Percentiles rank a stretch among this genome's conserved stretches.
Conservation (phyloP, 1,284 basidiomycete species). For the Papiliotrema fonsecae region DNA sequence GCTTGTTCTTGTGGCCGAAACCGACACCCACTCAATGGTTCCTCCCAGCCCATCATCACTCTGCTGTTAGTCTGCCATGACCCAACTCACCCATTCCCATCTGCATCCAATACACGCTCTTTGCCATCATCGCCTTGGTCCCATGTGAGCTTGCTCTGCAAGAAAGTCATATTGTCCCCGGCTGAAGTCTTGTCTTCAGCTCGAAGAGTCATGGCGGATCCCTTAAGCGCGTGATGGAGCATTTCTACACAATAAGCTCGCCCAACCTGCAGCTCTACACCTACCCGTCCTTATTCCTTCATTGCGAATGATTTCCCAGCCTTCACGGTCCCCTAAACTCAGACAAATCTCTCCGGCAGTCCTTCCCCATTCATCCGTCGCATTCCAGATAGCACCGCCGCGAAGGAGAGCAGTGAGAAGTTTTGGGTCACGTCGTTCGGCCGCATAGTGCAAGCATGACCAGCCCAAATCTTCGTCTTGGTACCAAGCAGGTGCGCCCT, state of each 20-base stretch:
- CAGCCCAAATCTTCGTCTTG: conserved; percentile 77
- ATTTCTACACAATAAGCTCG: conserved; percentile 42
- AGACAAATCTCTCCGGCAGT: conserved; percentile 85
- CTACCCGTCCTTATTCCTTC: conserved; percentile 80
- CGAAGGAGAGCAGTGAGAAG: conserved; percentile 65
- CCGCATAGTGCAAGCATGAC: conserved; percentile 83
- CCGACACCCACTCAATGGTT: conserved; percentile 63
- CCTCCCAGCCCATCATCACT: conserved; percentile 98
- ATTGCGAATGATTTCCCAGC: conserved; percentile 72
- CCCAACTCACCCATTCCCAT: conserved; percentile 63
- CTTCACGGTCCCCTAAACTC: conserved; percentile 69
- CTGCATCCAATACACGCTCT: conserved; percentile 56
- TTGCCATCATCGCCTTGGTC: conserved; percentile 68
- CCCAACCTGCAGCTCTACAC: conserved; percentile 8
- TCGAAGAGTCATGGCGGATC: conserved; percentile 34
- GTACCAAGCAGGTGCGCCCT: conserved; percentile 86
- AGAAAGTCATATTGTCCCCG: conserved; percentile 69
- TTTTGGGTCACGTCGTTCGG: conserved; percentile 62
- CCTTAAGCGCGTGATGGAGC: conserved; percentile 43
- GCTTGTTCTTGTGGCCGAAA: too few relatives aligned
- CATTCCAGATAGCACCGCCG: conserved; percentile 89
- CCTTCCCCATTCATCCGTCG: conserved; percentile 70
- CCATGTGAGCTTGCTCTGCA: conserved; percentile 68
- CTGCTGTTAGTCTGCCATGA: conserved; percentile 11
- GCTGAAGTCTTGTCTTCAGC: conserved; percentile 62